Conservation (phyloP, 1,284 basidiomycete species). For the Moesziomyces globuligerus region DNA sequence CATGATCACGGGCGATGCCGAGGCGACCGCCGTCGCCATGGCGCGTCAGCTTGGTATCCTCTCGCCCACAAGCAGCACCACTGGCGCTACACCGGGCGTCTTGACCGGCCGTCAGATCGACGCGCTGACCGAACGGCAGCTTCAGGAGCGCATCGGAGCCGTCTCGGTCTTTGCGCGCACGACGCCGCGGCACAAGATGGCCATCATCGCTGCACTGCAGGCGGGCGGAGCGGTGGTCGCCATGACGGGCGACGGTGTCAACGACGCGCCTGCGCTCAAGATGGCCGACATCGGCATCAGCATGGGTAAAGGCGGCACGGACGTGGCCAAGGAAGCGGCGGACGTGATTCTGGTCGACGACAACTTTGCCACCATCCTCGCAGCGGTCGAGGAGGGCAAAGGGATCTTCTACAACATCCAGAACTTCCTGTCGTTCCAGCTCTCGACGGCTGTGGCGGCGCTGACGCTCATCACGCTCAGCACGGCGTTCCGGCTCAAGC, state of each 20-base stretch:
- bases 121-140: conserved; percentile 75
- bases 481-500: conserved; percentile 85
- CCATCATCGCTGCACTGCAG: conserved; percentile 92
- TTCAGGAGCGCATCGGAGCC: conserved; percentile 81
- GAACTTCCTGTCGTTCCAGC: conserved; percentile 95
- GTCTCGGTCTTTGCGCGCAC: conserved; percentile 93
- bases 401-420: conserved; percentile 99
- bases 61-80: conserved; percentile 2
- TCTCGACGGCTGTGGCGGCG: conserved; percentile 94
- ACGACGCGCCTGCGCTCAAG: conserved; percentile 95
- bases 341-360: conserved; percentile 97
- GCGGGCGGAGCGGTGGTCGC: conserved; percentile 87
- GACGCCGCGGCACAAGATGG: conserved; percentile 96
- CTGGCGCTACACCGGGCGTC: conserved; percentile 66
- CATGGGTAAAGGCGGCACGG: conserved; percentile 96
- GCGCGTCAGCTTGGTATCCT: conserved; percentile 85
- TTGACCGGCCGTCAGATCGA: conserved; percentile 90
- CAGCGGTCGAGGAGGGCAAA: conserved; percentile 94
- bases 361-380: conserved; percentile 92
- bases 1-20: conserved; percentile 97
- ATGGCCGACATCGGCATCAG: conserved; percentile 98
- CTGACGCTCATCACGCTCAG: conserved; percentile 92
- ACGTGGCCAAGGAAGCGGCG: conserved; percentile 97
- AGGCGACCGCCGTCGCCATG: conserved; percentile 88
- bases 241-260: conserved; percentile 98